Evolutionary conservation across 805 yeast species (phyloP), one percentile per base, ranked within the genome.

Genomic region (Clavispora carvajalis): DNA sequence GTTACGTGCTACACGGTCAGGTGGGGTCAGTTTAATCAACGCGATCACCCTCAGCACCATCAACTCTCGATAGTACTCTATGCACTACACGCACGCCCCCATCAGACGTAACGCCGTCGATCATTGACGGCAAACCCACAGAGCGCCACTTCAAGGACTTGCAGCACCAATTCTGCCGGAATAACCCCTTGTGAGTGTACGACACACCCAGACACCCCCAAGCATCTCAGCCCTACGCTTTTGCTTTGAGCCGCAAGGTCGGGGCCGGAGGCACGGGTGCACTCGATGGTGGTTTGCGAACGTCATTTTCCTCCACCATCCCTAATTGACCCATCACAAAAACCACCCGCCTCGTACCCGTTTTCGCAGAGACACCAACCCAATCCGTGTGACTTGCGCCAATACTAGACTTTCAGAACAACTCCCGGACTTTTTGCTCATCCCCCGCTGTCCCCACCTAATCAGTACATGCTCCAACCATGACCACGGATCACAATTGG

Each of bases 401-500:
- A 7, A 8, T 13, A 12, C 7, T 26, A 26, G 29, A 26, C 29
- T 26, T 26, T 26, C n/a, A n/a, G n/a, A n/a, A n/a, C n/a, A n/a
- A n/a, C n/a, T n/a, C 3, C 29, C 17, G 9, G 4, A 13, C 7
- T 11, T 26, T n/a, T 28, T 7, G 5, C 18, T 16, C 19, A 5
- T 11, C 31, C 12, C n/a, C 39, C 24, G 9, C 18, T 19, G 17
- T n/a, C 17, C 23, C 21, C 31, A n/a, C n/a, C n/a, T n/a, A n/a
- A n/a, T n/a, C n/a, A 15, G 31, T 28, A 28, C 31, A 28, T 28
- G 31, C 31, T 28, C 22, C 33, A n/a, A 34, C 29, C 41, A 52
- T 49, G 50, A 50, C 56, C 31, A 46, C 51, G 46, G 72, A 66
- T 43, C 66, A 63, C 43, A 53, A 60, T 34, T 83, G 91, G 91